Base-by-base conservation (phyloP, 768 basidiomycete genomes). In the Suillus lakei region DNA sequence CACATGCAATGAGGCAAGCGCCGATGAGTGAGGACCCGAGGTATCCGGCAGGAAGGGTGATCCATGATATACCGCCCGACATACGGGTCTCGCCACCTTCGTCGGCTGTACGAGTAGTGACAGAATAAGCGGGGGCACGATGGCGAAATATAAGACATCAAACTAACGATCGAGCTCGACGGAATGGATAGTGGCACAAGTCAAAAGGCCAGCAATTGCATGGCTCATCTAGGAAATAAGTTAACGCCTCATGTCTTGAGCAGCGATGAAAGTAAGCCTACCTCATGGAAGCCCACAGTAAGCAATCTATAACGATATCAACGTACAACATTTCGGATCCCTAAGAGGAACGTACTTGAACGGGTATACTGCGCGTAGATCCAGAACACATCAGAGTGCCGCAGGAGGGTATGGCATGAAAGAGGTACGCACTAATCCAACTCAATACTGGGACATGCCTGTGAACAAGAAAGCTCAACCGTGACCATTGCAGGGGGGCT, bases 201-300 rank as follows among this genome's bases (percentile, higher is more conserved):
- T 96, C 38, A 96, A 80, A 36, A 95, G 78, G 51, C 93, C 93
- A 53, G 87, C 80, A 62, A 95, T 69, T 6, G 93, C 93, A 76
- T 96, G 93, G 83, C 91, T 92, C 91, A 95, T 92, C 92, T 93
- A 51, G 7, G 56, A 58, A 59, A 64, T 62, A 60, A 34, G 60
- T 18, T 8, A 7, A 61, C 23, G 55, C 44, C 39, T 62, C 23
- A 21, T 30, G 43, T 53, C 41, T 48, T 48, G 60, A 51, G 13
- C 41, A 65, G 56, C 13, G 36, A 28, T 44, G 48, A 60, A n/a
- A 16, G 30, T 23, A n/a, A 21, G 36, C 69, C 66, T 69, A 91
- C 92, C 81, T 95, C 93, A 77, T 95, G 93, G 73, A 95, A 94
- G 56, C 93, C 93, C 55, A 95, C 93, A 1, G 93, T 94, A 60